Base-by-base conservation (phyloP, 163 green algal genomes). In the Prototheca stagnorum region DNA sequence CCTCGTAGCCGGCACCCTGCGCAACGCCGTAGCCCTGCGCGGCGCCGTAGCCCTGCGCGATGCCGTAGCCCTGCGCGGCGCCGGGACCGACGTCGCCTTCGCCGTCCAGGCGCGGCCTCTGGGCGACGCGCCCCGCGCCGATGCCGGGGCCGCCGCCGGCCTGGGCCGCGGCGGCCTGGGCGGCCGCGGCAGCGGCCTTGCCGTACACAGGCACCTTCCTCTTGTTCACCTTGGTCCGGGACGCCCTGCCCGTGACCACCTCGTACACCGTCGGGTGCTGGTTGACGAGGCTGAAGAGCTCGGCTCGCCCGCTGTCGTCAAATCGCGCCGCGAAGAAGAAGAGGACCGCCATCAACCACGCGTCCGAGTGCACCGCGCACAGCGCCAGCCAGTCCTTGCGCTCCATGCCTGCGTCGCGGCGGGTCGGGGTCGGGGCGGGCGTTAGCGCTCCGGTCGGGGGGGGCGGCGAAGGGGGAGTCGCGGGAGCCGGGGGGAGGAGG, bases 281-380 rank as follows among this genome's bases (percentile, higher is more conserved):
- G 65, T 96, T 96, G 48, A 95, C 80, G 17, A 78, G 55, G 35
- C 72, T 78, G 55, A 93, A 94, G n/a, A 96, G 67, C 28, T 78
- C 53, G 17, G 63, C 56, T 56, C 83, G 82, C 59, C 70, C 48
- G 17, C 84, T 59, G 21, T 39, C 54, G 44, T 86, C 65, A 27
- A 95, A 74, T 44, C 88, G 86, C 1, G 91, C 85, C 8, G 70
- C 86, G 61, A 93, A 95, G 57, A 90, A 97, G 56, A 93, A 97
- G 0, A 82, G 73, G 4, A 99, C 81, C 14, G 75, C 64, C 27
- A 93, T 72, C 9, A 99, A 81, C 90, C 90, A 99, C 0, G 82
- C 66, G 41, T 99, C 90, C 14, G 67, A 82, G 73, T 99, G 90
- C 34, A 97, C 89, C 4, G 90, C 90, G 33, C 96, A 86, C 3